These are phyloP conservation scores for Lipomyces orientalis DNA, from an alignment of 805 yeast species.

Conservation along the genomic window DNA sequence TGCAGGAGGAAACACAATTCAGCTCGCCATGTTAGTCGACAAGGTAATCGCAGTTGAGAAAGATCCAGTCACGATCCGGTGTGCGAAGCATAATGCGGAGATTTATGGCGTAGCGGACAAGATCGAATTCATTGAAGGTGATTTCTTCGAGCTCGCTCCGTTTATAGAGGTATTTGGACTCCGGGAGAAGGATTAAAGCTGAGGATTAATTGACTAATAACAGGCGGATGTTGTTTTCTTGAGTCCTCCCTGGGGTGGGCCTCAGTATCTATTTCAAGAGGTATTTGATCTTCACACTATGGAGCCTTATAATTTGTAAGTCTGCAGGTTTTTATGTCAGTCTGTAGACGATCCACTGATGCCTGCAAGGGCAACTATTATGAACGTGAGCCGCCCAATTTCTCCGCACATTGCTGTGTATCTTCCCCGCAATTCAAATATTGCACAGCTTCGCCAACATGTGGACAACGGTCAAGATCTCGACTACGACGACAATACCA, in stretches of 20 bases:
- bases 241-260: slow-evolving; percentile 89
- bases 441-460: slow-evolving; percentile 29
- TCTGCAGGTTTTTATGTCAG: neutral
- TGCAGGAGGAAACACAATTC: slow-evolving; percentile 81
- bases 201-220: slow-evolving; percentile 16
- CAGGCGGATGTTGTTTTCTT: slow-evolving; percentile 63
- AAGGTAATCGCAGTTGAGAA: slow-evolving; percentile 65
- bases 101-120: slow-evolving; percentile 61
- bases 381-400: slow-evolving; percentile 17
- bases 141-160: slow-evolving; percentile 50
- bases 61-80: slow-evolving; percentile 63
- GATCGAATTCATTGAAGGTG: slow-evolving; percentile 56
- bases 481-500: slow-evolving; percentile 4
- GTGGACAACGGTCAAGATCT: neutral
- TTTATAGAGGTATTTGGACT: neutral
- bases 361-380: neutral
- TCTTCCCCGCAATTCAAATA: slow-evolving; percentile 37
- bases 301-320: slow-evolving; percentile 34
- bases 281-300: slow-evolving; percentile 32
- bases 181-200: slow-evolving; percentile 38
- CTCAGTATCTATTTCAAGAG: slow-evolving; percentile 24
- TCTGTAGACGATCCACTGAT: neutral
- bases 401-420: slow-evolving; percentile 37
- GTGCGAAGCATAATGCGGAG: slow-evolving; percentile 65
- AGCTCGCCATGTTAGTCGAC: slow-evolving; percentile 60